Base-by-base conservation (phyloP, 768 basidiomycete genomes). In the Multifurca ochricompacta region DNA sequence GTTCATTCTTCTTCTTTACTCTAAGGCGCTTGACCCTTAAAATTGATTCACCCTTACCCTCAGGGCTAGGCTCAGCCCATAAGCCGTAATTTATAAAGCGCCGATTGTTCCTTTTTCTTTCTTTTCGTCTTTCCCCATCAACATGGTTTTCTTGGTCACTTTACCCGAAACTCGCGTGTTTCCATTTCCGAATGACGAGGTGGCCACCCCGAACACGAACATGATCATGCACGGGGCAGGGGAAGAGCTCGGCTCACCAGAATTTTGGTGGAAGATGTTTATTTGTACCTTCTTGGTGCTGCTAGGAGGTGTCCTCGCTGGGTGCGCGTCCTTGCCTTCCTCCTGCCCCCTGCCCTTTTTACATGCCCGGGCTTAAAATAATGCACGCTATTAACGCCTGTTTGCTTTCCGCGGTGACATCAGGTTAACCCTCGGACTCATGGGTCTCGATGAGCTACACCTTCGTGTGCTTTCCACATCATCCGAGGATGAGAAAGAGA, bases 371-470 rank as follows among this genome's bases (percentile, higher is more conserved):
- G 34, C 14, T 10, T 18, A 13, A 16, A 8, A 5, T 3, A 18
- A 5, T 31, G 9, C 21, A 14, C 43, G 16, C 9, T 9, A 16
- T 11, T 30, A 28, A 48, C 23, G 30, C 9, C n/a, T 25, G n/a
- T n/a, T n/a, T 11, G 23, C 7, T n/a, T 30, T 32, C 51, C 14
- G 23, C 27, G n/a, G 25, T 18, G 48, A n/a, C 35, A 48, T n/a
- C 61, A 92, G 91, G 3, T 71, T 96, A 49, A 96, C 93, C 0
- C 80, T 96, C 27, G 93, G 91, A 1, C 74, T 96, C 25, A 95
- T 95, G 93, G 93, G 93, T 1, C 77, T 94, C 16, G 92, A 96
- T 59, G 89, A 92, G 56, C 78, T 96, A 14, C 90, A 95, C 62
- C 77, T 96, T 5, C 81, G 91, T 16, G 93, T 95, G 3, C 74